These are phyloP conservation scores for Phylloboletellus chloephorus DNA, from an alignment of 1,284 basidiomycete species.

Conservation along the genomic window DNA sequence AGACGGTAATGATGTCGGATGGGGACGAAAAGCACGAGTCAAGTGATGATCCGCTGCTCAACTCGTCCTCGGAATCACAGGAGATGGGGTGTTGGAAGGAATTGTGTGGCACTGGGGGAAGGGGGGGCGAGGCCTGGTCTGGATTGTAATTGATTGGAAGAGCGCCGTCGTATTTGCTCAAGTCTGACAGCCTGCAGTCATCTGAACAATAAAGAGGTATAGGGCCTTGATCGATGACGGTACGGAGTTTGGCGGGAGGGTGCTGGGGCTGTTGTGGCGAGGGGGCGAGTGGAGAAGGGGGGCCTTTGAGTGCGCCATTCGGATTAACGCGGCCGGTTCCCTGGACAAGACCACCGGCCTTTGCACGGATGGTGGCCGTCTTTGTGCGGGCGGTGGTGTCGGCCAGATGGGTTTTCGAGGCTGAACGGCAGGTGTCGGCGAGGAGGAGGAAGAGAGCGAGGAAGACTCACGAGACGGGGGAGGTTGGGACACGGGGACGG, in stretches of 20 bases:
- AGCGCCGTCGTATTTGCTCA: conserved; percentile 38
- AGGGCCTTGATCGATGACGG: conserved; percentile 69
- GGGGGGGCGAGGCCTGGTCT: conserved; percentile 36
- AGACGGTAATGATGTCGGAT: conserved; percentile 26
- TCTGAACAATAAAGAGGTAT: conserved; percentile 77
- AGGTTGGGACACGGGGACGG: conserved; percentile 38
- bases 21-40: conserved; percentile 36
- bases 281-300: conserved; percentile 28
- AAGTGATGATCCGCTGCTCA: conserved; percentile 36
- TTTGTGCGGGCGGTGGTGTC: conserved; percentile 30
- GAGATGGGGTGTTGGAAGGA: conserved; percentile 30
- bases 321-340: conserved; percentile 56
- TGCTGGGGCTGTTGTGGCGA: conserved; percentile 20
- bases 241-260: conserved; percentile 44
- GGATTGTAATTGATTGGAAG: conserved; percentile 45
- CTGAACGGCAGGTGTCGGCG: conserved; percentile 14
- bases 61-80: conserved; percentile 39
- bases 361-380: conserved; percentile 38
- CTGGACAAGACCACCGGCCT: conserved; percentile 49
- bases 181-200: conserved; percentile 58
- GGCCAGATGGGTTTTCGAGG: conserved; percentile 27
- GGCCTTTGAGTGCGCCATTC: conserved; percentile 48
- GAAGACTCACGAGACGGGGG: conserved; percentile 29
- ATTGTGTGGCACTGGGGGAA: conserved; percentile 39
- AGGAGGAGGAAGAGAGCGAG: conserved; percentile 22